Evolutionary conservation across 371 early-diverging fungal species (phyloP).

Genomic region (Basidiobolus meristosporus): DNA sequence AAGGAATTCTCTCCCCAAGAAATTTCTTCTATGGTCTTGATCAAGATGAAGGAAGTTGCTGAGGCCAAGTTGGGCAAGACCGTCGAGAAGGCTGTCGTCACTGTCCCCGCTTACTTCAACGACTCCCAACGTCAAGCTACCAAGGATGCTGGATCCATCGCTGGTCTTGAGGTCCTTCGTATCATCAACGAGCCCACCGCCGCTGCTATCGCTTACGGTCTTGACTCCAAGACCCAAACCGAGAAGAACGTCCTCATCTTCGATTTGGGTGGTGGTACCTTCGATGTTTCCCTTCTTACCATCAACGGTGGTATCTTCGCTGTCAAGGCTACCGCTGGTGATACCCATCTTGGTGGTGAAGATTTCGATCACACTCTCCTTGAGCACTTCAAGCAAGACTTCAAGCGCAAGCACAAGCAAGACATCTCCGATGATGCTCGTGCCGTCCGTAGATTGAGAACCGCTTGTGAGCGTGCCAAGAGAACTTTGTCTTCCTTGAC

Average conservation of each 20-base stretch:
- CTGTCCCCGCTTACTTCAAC: constrained; percentile 96
- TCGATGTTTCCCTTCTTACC: constrained; percentile 80
- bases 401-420: constrained; percentile 49
- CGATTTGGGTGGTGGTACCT: constrained; percentile 96
- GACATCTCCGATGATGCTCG: constrained; percentile 51
- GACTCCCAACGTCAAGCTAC: too few species aligned
- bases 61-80: constrained; percentile 92
- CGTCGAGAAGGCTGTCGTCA: too few species aligned
- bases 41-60: constrained; percentile 92
- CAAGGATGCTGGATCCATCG: constrained; percentile 61
- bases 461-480: too few species aligned
- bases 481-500: constrained; percentile 67
- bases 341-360: constrained; percentile 81
- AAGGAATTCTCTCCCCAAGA: constrained; percentile 91
- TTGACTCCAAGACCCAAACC: constrained; percentile 51
- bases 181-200: constrained; percentile 93
- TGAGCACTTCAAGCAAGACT: constrained; percentile 51
- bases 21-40: constrained; percentile 85
- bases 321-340: constrained; percentile 74
- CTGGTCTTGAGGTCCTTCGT: constrained; percentile 53
- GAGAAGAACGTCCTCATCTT: constrained; percentile 71
- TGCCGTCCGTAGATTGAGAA: constrained; percentile 70
- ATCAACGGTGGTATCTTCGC: constrained; percentile 78
- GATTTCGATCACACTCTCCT: constrained; percentile 72
- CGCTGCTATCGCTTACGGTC: constrained; percentile 86